phyloP scores from a whole-genome alignment of 2,329 filamentous ascomycete species.

The Penicillium sp. region DNA sequence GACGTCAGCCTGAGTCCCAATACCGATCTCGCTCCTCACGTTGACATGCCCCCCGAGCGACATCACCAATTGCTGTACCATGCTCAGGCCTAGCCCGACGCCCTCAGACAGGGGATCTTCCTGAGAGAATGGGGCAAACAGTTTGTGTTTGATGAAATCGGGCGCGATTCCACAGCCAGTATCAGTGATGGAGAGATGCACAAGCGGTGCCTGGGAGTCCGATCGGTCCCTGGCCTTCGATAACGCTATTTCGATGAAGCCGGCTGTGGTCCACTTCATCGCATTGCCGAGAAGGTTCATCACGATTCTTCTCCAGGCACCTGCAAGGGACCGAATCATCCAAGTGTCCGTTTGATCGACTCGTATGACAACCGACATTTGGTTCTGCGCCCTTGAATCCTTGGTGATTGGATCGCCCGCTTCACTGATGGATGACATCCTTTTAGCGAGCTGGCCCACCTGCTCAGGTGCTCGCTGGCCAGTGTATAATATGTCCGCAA shows the following conservation, averaged over 20 bases:
- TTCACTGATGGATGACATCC: slow-evolving; percentile 30
- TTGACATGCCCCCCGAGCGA: slow-evolving; percentile 56
- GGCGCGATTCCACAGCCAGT: slow-evolving; percentile 62
- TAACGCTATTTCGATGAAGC: slow-evolving; percentile 33
- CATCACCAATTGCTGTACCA: slow-evolving; percentile 57
- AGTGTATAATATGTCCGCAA: slow-evolving; percentile 29
- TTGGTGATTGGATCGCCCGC: slow-evolving; percentile 30
- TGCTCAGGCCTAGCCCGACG: slow-evolving; percentile 60
- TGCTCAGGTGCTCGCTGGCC: slow-evolving; percentile 23
- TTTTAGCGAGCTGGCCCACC: slow-evolving; percentile 11
- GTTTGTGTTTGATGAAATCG: slow-evolving; percentile 55
- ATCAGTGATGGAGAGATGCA: slow-evolving; percentile 52
- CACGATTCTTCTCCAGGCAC: slow-evolving; percentile 35
- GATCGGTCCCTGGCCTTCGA: slow-evolving; percentile 12
- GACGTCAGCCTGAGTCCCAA: slow-evolving; percentile 25
- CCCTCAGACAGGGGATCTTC: slow-evolving; percentile 58
- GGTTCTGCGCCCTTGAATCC: neutral
- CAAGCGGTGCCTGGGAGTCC: slow-evolving; percentile 14
- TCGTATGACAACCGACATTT: slow-evolving; percentile 29
- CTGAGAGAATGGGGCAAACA: slow-evolving; percentile 56
- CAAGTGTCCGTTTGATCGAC: slow-evolving; percentile 29
- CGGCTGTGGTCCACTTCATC: slow-evolving; percentile 36
- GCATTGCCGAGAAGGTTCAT: slow-evolving; percentile 41
- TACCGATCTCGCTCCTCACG: slow-evolving; percentile 41
- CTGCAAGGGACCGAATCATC: slow-evolving; percentile 28